Conservation (phyloP, 371 early-diverging fungal species). For the Syncephalastrum contaminatum region DNA sequence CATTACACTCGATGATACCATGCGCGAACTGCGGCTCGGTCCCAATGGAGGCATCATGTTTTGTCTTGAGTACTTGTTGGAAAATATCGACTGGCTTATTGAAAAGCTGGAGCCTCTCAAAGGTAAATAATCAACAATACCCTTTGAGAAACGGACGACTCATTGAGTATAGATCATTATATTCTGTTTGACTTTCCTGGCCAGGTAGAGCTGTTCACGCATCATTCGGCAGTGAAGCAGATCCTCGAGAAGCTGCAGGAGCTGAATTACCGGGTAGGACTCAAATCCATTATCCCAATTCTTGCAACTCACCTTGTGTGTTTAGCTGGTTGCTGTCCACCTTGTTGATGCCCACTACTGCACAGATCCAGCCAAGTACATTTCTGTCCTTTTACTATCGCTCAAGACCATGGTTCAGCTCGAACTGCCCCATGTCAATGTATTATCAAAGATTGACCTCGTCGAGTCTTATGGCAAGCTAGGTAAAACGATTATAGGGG, state of each 20-base stretch:
- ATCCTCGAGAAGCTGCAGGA: constrained; percentile 79
- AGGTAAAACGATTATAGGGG: too few relatives aligned
- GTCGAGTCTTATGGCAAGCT: constrained; percentile 76
- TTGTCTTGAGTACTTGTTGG: constrained; percentile 91
- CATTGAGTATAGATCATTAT: constrained; percentile 68
- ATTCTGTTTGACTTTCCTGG: constrained; percentile 99
- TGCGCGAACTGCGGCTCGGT: constrained; percentile 93
- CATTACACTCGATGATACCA: constrained; percentile 94
- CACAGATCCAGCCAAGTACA: constrained; percentile 90
- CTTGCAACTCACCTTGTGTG: constrained; percentile 5
- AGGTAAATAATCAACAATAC: constrained; percentile 59
- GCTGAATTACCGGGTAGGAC: constrained; percentile 67
- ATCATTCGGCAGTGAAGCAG: constrained; percentile 82
- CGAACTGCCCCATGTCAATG: constrained; percentile 95
- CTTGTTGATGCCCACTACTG: constrained; percentile 94
- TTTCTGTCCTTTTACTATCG: constrained; percentile 85
- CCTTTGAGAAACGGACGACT: constrained; percentile 38
- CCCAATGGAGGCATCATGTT: constrained; percentile 99
- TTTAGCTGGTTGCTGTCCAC: constrained; percentile 85
- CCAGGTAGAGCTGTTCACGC: constrained; percentile 98
- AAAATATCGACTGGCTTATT: constrained; percentile 93
- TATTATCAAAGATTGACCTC: constrained; percentile 94
- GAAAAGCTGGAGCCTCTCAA: constrained; percentile 74
- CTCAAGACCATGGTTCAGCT: constrained; percentile 92
- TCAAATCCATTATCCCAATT: not conserved